Conservation (phyloP, 2,329 filamentous ascomycete genomes). For the Penicillium sp. region DNA sequence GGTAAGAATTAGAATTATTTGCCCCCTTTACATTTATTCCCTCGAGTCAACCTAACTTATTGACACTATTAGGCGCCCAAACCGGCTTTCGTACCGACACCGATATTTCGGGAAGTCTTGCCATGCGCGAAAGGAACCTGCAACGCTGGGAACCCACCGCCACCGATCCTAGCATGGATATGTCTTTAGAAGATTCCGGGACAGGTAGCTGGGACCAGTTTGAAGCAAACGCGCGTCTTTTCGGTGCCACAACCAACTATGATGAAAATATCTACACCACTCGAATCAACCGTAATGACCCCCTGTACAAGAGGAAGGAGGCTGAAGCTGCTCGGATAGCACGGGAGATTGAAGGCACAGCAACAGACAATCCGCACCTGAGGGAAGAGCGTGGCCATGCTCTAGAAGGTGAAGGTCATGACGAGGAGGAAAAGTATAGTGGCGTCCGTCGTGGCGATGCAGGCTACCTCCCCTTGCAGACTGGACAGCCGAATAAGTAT, state of each 20-base stretch:
- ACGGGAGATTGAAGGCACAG: constrained; percentile 79
- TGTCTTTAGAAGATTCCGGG: constrained; percentile 64
- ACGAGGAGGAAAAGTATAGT: constrained; percentile 97
- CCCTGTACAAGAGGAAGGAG: constrained; percentile 72
- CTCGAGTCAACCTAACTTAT: not conserved
- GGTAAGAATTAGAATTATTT: constrained; percentile 4
- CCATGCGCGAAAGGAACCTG: constrained; percentile 67
- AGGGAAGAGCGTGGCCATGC: constrained; percentile 81
- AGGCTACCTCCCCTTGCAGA: constrained; percentile 62
- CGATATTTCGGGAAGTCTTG: constrained; percentile 74
- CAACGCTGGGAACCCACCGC: constrained; percentile 76
- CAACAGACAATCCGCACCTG: constrained; percentile 72
- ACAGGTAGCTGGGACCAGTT: constrained; percentile 83
- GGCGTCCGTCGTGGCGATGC: constrained; percentile 71
- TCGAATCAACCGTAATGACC: constrained; percentile 76
- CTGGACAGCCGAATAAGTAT: constrained; percentile 67
- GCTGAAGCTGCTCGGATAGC: constrained; percentile 79
- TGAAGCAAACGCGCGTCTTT: constrained; percentile 78
- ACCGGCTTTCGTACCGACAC: constrained; percentile 77
- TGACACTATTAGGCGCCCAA: constrained; percentile 53
- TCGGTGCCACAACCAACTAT: constrained; percentile 85
- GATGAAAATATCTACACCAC: constrained; percentile 96
- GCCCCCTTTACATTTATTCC: not conserved
- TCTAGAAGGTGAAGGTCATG: constrained; percentile 61
- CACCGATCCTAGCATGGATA: constrained; percentile 58